Evolutionary conservation across 1,139 yeast genomes (phyloP).

Genomic region (Hyphopichia fennica): DNA sequence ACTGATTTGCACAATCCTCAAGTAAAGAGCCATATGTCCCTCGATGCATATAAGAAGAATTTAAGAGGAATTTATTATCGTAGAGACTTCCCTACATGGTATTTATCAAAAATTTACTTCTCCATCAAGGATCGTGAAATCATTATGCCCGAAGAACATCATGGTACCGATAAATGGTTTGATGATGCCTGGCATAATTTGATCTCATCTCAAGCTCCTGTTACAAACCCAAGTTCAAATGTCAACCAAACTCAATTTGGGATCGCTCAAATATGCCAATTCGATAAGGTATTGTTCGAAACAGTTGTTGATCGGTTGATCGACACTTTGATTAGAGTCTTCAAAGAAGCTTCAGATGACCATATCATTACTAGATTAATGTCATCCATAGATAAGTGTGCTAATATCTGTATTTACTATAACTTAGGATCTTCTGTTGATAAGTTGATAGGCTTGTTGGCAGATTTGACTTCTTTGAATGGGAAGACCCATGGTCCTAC

Average conservation of each 20-base stretch:
- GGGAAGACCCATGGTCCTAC: conserved; percentile 17
- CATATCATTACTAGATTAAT: conserved; percentile 84
- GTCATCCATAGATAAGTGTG: conserved; percentile 83
- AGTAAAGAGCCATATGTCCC: conserved; percentile 82
- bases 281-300: conserved; percentile 71
- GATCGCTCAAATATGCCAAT: conserved; percentile 35
- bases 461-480: conserved; percentile 61
- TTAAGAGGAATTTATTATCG: conserved; percentile 77
- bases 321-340: conserved; percentile 70
- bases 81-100: conserved; percentile 84
- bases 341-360: conserved; percentile 87
- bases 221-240: conserved; percentile 1
- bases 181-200: conserved; percentile 92
- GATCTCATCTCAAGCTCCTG: conserved; percentile 50
- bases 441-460: conserved; percentile 59
- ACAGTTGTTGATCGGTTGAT: conserved; percentile 61
- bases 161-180: conserved; percentile 82
- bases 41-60: conserved; percentile 78
- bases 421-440: conserved; percentile 60
- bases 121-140: conserved; percentile 86
- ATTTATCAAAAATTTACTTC: conserved; percentile 72
- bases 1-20: conserved; percentile 80
- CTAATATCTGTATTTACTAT: conserved; percentile 70
- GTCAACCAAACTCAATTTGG: conserved; percentile 19
- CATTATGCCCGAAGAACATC: conserved; percentile 97